Percentiles rank a stretch among this genome's conserved stretches.
Evolutionary conservation across 148 eudicot genomes (phyloP).

Genomic region (Chenopodium berlandieri): DNA sequence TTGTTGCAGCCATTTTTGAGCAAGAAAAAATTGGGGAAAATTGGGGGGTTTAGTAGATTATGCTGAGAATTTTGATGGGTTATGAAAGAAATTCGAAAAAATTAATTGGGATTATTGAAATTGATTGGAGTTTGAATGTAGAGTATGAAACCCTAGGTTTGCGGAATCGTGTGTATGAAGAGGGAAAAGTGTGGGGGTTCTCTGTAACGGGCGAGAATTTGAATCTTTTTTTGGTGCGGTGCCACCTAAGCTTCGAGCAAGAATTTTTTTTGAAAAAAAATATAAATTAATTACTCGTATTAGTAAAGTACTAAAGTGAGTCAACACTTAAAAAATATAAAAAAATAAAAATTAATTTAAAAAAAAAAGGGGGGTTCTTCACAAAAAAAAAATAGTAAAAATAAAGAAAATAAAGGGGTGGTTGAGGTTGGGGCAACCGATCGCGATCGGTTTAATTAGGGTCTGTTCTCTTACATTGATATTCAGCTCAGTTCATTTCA

Average conservation of each 20-base stretch:
- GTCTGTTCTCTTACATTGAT: too few relatives aligned
- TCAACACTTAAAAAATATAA: too few relatives aligned
- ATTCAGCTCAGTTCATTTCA: too few relatives aligned
- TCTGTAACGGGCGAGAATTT: conserved; percentile 43
- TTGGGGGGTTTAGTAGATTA: conserved; percentile 6
- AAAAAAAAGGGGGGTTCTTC: too few relatives aligned
- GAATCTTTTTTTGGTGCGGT: conserved; percentile 31
- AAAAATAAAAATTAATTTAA: too few relatives aligned
- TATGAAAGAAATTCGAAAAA: background rate
- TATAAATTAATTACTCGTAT: too few relatives aligned
- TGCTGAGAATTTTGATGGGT: background rate
- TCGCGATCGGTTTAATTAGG: too few relatives aligned
- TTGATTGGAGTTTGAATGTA: conserved; percentile 3
- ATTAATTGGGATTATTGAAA: background rate
- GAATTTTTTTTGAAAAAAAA: background rate
- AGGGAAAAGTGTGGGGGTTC: conserved; percentile 18
- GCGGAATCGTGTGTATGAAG: conserved; percentile 13
- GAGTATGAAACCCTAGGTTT: conserved; percentile 39
- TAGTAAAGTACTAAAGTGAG: too few relatives aligned
- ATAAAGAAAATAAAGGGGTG: too few relatives aligned
- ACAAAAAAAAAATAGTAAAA: too few relatives aligned
- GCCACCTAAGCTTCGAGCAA: background rate
- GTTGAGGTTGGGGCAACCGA: too few relatives aligned
- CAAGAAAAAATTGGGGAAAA: conserved; percentile 1
- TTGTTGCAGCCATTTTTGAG: conserved; percentile 21